Evolutionary conservation across 306 rosid genomes (phyloP), one percentile per base, ranked within the genome.

Genomic region (Cucumis cinereus): DNA sequence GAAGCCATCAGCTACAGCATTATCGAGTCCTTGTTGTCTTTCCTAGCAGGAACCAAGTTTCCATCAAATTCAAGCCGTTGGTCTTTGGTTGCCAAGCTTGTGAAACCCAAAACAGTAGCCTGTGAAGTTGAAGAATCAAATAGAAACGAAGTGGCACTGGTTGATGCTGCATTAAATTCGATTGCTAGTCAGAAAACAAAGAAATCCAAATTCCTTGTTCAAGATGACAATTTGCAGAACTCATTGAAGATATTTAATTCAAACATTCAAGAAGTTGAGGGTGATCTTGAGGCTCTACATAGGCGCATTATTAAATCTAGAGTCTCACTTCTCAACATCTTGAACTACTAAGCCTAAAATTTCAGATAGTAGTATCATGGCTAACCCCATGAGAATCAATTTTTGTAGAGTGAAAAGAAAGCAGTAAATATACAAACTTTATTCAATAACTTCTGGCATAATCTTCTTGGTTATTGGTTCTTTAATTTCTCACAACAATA

Each of bases 321-420:
- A 79, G 83, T 81, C 28, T 82, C 82, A 14, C 45, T 79, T 56
- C 88, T 85, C 49, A 82, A 82, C 73, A 76, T 82, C 60, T 70
- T 72, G 60, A 77, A 49, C 83, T 54, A 79, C 61, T 79, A 79
- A 49, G 60, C 35, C 7, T 19, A 30, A 57, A 56, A 55, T 35
- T 54, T 74, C 45, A n/a, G 30, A 57, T 3, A 17, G 47, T 33
- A 57, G 66, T 54, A 20, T 74, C 67, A 35, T 52, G 76, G 47
- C 26, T 19, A 72, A 30, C 28, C 61, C 76, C 76, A 72, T 72
- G 61, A 28, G 61, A 9, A 40, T 8, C 35, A 33, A 56, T 12
- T 74, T 74, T 74, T 75, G 78, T 75, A 75, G 62, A 75, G 36
- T 75, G 68, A 36, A 14, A 55, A 22, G 38, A 35, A 73, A 10